Percentiles rank a stretch among this genome's conserved stretches.
These are phyloP conservation scores for Fraxinus nigra DNA, from an alignment of 305 asterid species.

Conservation along the genomic window DNA sequence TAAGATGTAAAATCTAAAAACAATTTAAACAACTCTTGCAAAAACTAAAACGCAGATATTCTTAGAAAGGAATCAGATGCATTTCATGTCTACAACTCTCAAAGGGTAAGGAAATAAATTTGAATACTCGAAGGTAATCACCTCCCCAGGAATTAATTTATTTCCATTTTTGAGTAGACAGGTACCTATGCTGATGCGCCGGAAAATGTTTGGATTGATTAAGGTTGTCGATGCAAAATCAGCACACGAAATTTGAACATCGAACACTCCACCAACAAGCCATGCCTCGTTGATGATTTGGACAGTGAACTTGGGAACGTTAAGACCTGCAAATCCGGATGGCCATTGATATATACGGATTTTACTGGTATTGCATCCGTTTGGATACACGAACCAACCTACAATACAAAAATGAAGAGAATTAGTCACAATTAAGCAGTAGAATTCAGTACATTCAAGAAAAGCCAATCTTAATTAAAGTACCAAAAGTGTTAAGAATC, in stretches of 20 bases:
- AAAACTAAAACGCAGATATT: neutral
- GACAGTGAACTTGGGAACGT: slow-evolving; percentile 56
- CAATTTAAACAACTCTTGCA: neutral
- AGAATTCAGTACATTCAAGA: neutral
- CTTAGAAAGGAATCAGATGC: slow-evolving; percentile 17
- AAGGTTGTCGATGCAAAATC: slow-evolving; percentile 54
- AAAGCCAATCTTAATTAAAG: neutral
- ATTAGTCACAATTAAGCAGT: neutral
- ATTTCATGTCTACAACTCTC: slow-evolving; percentile 30
- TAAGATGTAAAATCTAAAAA: no score
- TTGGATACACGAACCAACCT: slow-evolving; percentile 42
- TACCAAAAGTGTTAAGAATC: neutral
- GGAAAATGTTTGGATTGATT: slow-evolving; percentile 47
- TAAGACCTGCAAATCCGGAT: slow-evolving; percentile 50
- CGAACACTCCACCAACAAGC: slow-evolving; percentile 36
- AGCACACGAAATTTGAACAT: slow-evolving; percentile 47
- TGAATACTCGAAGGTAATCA: slow-evolving; percentile 57
- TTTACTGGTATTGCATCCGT: slow-evolving; percentile 28
- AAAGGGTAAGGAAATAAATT: slow-evolving; percentile 54
- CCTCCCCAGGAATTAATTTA: slow-evolving; percentile 43
- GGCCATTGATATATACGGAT: slow-evolving; percentile 53
- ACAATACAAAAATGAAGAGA: slow-evolving; percentile 3
- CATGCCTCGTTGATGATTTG: slow-evolving; percentile 49
- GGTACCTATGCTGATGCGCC: slow-evolving; percentile 26
- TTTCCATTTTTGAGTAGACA: slow-evolving; percentile 50